Base-by-base conservation (phyloP, 2,329 filamentous ascomycete species). In the Chaetomium sp. region DNA sequence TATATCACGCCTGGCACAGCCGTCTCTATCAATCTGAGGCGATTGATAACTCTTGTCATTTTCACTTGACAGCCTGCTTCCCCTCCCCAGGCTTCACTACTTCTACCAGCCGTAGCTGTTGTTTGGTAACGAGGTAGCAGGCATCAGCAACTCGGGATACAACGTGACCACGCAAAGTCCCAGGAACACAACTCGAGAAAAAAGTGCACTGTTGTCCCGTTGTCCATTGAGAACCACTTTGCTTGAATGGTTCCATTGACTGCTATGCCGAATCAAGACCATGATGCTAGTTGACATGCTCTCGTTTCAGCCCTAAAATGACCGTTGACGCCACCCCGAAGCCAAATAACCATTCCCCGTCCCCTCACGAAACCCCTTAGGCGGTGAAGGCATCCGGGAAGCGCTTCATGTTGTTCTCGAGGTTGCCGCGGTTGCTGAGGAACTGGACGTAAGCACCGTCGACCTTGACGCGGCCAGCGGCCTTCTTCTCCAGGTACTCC, bases 391-490 rank as follows among this genome's bases (percentile, higher is more conserved):
- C 95, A 70, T 91, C 90, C 75, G 95, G 95, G 92, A 97, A 99
- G 76, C 92, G 88, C 82, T 88, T 89, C 79, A 99, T 89, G 90
- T 99, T 99, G 74, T 90, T 74, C 79, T 85, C 87, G 73, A 99
- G 84, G 76, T 83, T 85, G 76, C 95, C 95, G 84, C 96, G 90
- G 87, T 96, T 96, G 84, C 87, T 87, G 76, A 98, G 89, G 91
- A 99, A 99, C 87, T 99, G 93, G 75, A 99, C 95, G 85, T 99
- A 99, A 76, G 95, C 95, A 89, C 95, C 95, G 77, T 99, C 95
- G 75, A 96, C 90, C 87, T 94, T 92, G 84, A 99, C 90, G 79
- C 88, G 90, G 79, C 95, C 95, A 77, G 90, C 90, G 79, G 92
- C 87, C 88, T 96, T 96, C 86, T 94, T 91, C 82, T 93, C 88